phyloP scores from a whole-genome alignment of 352 stramenopile genomes.

The Phytophthora chlamydospora region DNA sequence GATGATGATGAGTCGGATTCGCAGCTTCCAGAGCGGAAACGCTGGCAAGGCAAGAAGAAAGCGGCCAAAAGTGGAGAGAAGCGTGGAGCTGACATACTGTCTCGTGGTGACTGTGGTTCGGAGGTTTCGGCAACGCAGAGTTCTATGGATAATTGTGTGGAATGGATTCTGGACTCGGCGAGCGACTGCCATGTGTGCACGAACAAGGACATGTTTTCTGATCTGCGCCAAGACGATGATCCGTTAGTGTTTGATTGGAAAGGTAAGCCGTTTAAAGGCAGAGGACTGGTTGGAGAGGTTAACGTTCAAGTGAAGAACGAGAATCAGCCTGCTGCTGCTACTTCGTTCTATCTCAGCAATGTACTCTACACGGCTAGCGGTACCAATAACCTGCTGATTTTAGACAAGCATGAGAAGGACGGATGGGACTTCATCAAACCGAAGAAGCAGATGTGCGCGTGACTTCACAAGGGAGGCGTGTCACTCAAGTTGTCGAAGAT shows the following conservation, averaged over 20 bases:
- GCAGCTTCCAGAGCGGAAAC: slow-evolving; percentile 11
- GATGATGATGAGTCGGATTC: slow-evolving; percentile 13
- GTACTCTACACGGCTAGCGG: background rate
- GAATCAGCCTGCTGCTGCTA: background rate
- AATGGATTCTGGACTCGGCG: background rate
- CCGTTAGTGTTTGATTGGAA: slow-evolving; percentile 18
- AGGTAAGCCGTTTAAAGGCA: slow-evolving; percentile 1
- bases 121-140: background rate
- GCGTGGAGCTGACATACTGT: background rate
- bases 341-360: background rate
- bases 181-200: slow-evolving; percentile 4
- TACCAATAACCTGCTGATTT: background rate
- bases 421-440: background rate
- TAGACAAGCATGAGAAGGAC: slow-evolving; percentile 1
- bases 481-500: no score
- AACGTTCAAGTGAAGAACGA: slow-evolving; percentile 1
- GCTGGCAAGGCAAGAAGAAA: slow-evolving; percentile 9
- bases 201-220: background rate
- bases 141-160: background rate
- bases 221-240: slow-evolving; percentile 10
- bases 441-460: background rate
- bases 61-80: background rate
- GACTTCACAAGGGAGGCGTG: no score
- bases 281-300: background rate
- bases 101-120: background rate